Conservation (phyloP, 306 rosid species). For the Castanopsis chinensis region DNA sequence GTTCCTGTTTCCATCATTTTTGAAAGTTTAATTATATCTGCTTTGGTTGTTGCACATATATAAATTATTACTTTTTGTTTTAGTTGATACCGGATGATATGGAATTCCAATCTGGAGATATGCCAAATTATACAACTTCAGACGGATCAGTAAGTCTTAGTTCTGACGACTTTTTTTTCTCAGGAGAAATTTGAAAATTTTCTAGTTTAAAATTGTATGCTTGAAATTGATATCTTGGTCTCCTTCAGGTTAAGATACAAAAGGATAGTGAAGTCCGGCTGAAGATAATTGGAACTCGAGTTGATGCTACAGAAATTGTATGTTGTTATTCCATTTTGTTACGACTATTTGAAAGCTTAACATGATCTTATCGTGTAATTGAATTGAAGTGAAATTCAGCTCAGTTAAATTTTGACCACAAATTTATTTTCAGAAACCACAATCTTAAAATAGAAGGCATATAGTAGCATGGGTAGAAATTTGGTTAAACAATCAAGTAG, state of each 20-base stretch:
- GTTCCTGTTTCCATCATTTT: no score
- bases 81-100: constrained; percentile 98
- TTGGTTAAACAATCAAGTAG: neutral
- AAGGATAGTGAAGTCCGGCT: constrained; percentile 96
- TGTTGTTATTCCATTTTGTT: constrained; percentile 9
- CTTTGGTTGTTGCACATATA: neutral
- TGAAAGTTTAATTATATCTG: neutral
- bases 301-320: constrained; percentile 98
- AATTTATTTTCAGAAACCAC: neutral
- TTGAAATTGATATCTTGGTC: constrained; percentile 23
- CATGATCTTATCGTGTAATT: no score
- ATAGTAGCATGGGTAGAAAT: neutral
- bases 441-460: neutral
- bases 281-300: constrained; percentile 95
- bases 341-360: neutral
- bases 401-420: no score
- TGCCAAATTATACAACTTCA: constrained; percentile 94
- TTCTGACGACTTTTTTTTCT: neutral
- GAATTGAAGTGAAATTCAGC: no score
- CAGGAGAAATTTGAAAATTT: neutral
- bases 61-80: neutral
- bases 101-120: constrained; percentile 95
- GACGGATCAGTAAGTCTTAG: constrained; percentile 79
- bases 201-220: neutral
- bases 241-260: constrained; percentile 86